Base-by-base conservation (phyloP, 108 stramenopile species). In the Heterococcus sp. region DNA sequence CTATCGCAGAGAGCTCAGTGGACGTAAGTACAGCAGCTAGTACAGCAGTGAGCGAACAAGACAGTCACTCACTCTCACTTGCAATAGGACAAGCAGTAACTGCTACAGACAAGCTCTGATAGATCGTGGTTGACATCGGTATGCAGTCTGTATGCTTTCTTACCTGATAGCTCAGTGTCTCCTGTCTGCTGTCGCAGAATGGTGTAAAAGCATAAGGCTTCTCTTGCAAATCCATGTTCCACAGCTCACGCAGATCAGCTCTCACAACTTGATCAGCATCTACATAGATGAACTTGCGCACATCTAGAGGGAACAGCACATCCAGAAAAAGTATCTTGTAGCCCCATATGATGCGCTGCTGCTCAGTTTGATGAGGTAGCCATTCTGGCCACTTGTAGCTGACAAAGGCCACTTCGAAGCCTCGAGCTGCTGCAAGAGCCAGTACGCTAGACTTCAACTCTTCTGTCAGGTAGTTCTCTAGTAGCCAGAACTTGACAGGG, bases 361-460 rank as follows among this genome's bases (percentile, higher is more conserved):
- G 95, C 84, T 97, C 95, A 38, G 90, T 94, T 83, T 99, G 97
- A 32, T 88, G 89, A 33, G 95, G 91, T 30, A 99, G 90, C 97
- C 97, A 99, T 82, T 96, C 92, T 3, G 98, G 98, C 98, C 98
- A 99, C 83, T 97, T 94, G 91, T 96, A 96, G n/a, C 93, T 95
- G 27, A 90, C 87, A 65, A 90, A 85, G 27, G 40, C 87, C 37
- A 89, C 88, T 2, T 86, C 66, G 36, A 87, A 87, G 32, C 85
- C 72, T 1, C 34, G 8, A 36, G 80, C 76, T 58, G 90, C 81
- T 0, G 94, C 93, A 90, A 99, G 89, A 35, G 82, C 90, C 32
- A 66, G 78, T 0, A 95, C 94, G 29, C 90, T 89, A 14, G 78
- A 87, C 89, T 97, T 98, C 89, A 99, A 96, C 3, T 90, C 89